Percentiles rank a stretch among this genome's conserved stretches.
These are phyloP conservation scores for Daldinia childiae DNA, from an alignment of 495 filamentous ascomycete species.

Conservation along the genomic window DNA sequence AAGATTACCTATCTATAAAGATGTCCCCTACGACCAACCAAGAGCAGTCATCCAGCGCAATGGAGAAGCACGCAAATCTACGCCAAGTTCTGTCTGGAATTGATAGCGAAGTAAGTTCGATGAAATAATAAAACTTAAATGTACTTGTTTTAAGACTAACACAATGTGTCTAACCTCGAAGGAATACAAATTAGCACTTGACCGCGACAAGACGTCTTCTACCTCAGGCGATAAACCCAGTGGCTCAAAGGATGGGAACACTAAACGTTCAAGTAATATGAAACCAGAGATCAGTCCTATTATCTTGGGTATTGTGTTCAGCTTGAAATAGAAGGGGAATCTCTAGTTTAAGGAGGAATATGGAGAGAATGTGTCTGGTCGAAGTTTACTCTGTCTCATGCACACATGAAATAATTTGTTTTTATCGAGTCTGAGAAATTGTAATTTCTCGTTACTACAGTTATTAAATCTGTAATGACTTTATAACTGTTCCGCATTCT, in stretches of 20 bases:
- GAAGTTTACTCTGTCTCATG: too few relatives aligned
- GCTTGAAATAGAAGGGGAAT: not conserved
- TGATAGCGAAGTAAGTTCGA: not conserved
- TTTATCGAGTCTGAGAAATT: too few relatives aligned
- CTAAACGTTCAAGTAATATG: not conserved
- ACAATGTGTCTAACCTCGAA: not conserved
- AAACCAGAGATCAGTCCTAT: not conserved
- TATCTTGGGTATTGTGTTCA: constrained; percentile 6
- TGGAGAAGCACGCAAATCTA: not conserved
- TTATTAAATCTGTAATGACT: too few relatives aligned
- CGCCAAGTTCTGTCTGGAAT: constrained; percentile 2
- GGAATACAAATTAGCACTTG: constrained; percentile 4
- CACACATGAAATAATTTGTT: too few relatives aligned
- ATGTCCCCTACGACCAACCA: not conserved
- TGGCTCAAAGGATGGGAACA: not conserved
- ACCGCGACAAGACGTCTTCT: not conserved
- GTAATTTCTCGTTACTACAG: too few relatives aligned
- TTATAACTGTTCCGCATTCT: not conserved
- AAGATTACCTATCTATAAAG: not conserved
- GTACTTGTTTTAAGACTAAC: not conserved
- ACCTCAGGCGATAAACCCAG: not conserved
- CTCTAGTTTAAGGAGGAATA: not conserved
- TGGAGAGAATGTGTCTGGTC: not conserved
- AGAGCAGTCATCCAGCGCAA: not conserved
- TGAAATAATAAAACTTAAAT: not conserved